Conservation (phyloP, 2,329 filamentous ascomycete species). For the Verticillium nubilum region DNA sequence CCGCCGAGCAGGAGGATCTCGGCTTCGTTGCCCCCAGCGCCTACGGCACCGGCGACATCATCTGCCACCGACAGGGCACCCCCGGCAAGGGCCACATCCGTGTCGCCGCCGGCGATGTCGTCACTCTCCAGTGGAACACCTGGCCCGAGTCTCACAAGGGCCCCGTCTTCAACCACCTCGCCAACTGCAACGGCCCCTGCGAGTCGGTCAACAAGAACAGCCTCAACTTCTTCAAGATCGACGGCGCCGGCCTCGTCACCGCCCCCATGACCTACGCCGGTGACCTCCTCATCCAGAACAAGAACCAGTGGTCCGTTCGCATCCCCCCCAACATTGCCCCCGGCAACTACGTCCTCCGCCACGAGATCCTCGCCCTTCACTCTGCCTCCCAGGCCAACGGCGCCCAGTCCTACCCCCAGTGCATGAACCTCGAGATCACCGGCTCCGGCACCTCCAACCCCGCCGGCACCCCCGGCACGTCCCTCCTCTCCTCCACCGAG, state of each 20-base stretch:
- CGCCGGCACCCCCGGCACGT: constrained; percentile 40
- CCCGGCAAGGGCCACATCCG: constrained; percentile 32
- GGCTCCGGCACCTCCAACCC: constrained; percentile 41
- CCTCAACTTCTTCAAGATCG: constrained; percentile 42
- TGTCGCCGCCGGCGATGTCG: constrained; percentile 36
- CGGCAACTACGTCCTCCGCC: constrained; percentile 50
- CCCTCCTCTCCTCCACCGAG: constrained; percentile 47
- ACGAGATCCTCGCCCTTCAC: constrained; percentile 51
- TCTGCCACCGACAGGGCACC: constrained; percentile 38
- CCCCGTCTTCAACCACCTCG: constrained; percentile 40
- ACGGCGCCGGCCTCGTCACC: constrained; percentile 28
- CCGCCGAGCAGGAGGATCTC: constrained; percentile 34
- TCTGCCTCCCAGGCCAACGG: constrained; percentile 34
- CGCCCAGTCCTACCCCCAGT: constrained; percentile 44
- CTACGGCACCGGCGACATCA: constrained; percentile 36
- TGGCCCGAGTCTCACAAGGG: constrained; percentile 46
- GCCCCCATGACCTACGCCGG: constrained; percentile 28
- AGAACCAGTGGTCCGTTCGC: constrained; percentile 43
- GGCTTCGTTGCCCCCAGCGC: constrained; percentile 42
- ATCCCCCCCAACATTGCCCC: constrained; percentile 40
- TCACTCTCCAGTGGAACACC: constrained; percentile 41
- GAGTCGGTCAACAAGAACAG: constrained; percentile 32
- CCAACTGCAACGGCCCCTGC: constrained; percentile 36
- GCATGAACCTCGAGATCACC: constrained; percentile 51
- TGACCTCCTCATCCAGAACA: constrained; percentile 41